Conservation (phyloP, 768 basidiomycete species). For the Macrolepiota fuliginosa region DNA sequence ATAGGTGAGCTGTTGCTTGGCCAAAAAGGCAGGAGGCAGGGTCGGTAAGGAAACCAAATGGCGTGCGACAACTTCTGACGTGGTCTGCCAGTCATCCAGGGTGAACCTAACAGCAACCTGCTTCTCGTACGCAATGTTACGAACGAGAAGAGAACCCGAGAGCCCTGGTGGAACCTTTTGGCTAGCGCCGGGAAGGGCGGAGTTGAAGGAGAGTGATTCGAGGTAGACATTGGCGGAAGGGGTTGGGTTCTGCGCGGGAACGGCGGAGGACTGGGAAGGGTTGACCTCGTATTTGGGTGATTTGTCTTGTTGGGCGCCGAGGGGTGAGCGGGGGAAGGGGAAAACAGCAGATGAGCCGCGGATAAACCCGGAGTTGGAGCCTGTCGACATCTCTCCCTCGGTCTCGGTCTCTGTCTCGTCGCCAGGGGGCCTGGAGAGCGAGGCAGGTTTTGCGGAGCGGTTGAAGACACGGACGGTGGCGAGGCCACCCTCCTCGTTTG, state of each 20-base stretch:
- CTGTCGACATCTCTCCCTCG: constrained; percentile 25
- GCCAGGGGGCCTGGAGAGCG: constrained; percentile 36
- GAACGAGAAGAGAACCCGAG: constrained; percentile 75
- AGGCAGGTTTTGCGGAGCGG: constrained; percentile 67
- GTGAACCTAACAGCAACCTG: constrained; percentile 85
- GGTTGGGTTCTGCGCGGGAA: constrained; percentile 23
- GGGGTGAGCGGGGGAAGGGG: constrained; percentile 8
- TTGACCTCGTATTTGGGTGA: constrained; percentile 23
- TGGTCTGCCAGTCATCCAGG: constrained; percentile 92
- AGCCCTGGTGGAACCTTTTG: constrained; percentile 33
- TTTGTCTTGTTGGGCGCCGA: background rate
- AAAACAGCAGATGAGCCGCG: background rate
- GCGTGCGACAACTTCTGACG: constrained; percentile 73
- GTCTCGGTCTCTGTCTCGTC: constrained; percentile 44
- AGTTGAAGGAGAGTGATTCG: constrained; percentile 22
- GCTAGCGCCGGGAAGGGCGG: constrained; percentile 7
- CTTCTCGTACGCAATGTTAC: constrained; percentile 87
- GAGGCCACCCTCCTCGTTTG: constrained; percentile 54
- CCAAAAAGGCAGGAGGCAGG: constrained; percentile 28
- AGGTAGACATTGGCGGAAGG: constrained; percentile 30
- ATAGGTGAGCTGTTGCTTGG: background rate
- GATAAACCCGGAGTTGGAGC: constrained; percentile 10
- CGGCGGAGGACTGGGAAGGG: constrained; percentile 17
- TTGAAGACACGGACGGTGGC: constrained; percentile 62
- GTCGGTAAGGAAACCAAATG: constrained; percentile 41